Evolutionary conservation across 805 yeast genomes (phyloP), one percentile per base, ranked within the genome.

Genomic region (Candida nanaspora): DNA sequence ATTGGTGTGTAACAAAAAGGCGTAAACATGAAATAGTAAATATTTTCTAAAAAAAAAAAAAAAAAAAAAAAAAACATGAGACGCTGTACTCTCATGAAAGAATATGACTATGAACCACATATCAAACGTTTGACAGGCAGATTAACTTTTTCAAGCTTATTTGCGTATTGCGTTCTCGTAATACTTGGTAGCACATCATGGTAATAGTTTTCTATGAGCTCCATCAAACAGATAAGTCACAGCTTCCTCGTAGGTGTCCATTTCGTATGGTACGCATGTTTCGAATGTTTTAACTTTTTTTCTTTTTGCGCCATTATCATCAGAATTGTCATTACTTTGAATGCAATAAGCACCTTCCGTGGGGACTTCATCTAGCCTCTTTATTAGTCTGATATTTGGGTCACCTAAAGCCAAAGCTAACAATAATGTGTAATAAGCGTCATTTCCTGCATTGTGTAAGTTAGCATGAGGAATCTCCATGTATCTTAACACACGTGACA

Each of bases 401-500:
- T 80, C 85, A 38, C 77, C 64, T 42, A 76, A 51, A 28, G 68
- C 66, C 50, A 79, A 45, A 9, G 74, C 68, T n/a, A 74, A 62
- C 25, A 72, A 41, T 36, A 81, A 55, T 0, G 88, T 82, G 46
- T 69, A 79, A 49, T 78, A 76, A 6, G 86, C 76, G 55, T 82
- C 89, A 51, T 82, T 82, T 3, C 80, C 85, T 2, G 84, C 88
- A 53, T 82, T 82, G 54, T 82, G 88, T 36, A 82, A 59, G 46
- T 65, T 69, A 1, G 78, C 70, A 51, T 76, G 78, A 1, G 85
- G 83, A 6, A 82, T 66, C 22, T 63, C 61, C 38, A 76, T 58
- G 37, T 66, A 52, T 32, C 72, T 56, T 15, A 80, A 59, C 0
- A 74, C 55, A 18, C 68, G 70, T 14, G 74, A 66, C 34, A 82